Evolutionary conservation across 2,329 filamentous ascomycete species (phyloP), one percentile per base, ranked within the genome.

Genomic region (Blastomyces emzantsi): DNA sequence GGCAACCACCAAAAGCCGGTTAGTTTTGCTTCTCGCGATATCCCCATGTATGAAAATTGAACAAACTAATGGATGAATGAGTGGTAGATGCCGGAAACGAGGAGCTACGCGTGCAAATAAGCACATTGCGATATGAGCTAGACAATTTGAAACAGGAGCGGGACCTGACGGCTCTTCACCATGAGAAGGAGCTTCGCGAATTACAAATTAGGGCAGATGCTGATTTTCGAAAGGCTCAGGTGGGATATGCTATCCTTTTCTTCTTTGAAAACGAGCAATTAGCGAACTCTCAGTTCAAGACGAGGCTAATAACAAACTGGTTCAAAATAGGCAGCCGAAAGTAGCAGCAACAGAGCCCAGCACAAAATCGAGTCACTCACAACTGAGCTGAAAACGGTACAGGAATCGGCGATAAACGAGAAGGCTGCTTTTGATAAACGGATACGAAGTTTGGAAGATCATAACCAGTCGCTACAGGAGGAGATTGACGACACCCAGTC

Each of bases 121-220:
- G 92, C 66, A 90, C 91, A 0, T 80, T 97, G 60, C 88, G 87
- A 66, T 99, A 97, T 77, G 90, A 93, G 64, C 82, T 96, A 68
- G 90, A 92, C 70, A 93, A 90, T 22, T 80, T 90, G 62, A 92
- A 93, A 70, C 90, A 96, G 69, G 93, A 97, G 72, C 88, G 90
- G 69, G 91, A 96, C 64, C 84, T 97, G 70, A 81, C 87, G 58
- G 82, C 86, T 11, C 81, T 96, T 19, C 87, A 90, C 66, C 89
- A 94, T 69, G 88, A 91, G 67, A 89, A 90, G 70, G 93, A 96
- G 70, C 76, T 96, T 28, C 86, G 93, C 66, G 91, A 96, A 63
- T 82, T 88, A 1, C 87, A 90, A 68, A 82, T 87, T 58, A 89
- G 88, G 66, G 89, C 90, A n/a, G 92, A 97, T 70, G 87, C 90